Evolutionary conservation across 2,329 filamentous ascomycete species (phyloP).

Genomic region (Alternaria brassicicola): DNA sequence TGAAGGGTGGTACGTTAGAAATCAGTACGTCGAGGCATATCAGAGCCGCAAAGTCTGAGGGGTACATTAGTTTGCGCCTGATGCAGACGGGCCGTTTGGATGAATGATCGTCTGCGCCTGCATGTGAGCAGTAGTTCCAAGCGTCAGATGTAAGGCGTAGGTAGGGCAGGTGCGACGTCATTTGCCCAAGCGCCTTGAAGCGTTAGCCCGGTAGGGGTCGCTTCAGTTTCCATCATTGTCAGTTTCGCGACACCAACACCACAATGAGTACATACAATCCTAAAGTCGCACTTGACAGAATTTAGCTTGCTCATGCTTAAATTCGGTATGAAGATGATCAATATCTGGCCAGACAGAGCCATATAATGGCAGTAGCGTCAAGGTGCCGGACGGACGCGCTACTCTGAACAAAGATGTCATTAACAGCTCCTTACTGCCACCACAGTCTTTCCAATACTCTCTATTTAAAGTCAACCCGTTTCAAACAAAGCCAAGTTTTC

Average conservation of each 20-base stretch:
- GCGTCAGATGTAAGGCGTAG: slow-evolving; percentile 14
- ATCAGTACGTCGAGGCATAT: slow-evolving; percentile 5
- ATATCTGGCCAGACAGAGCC: neutral
- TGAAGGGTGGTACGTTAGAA: neutral
- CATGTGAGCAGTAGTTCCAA: slow-evolving; percentile 23
- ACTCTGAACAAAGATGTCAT: neutral
- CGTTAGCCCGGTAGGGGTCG: neutral
- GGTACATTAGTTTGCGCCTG: slow-evolving; percentile 29
- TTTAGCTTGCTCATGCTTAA: neutral
- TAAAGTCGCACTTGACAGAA: neutral
- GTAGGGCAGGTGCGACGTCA: slow-evolving; percentile 11
- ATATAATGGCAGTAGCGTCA: neutral
- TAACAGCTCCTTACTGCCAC: neutral
- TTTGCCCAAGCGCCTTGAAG: slow-evolving; percentile 8
- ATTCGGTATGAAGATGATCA: neutral
- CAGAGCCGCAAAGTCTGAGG: slow-evolving; percentile 13
- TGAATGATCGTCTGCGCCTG: slow-evolving; percentile 16
- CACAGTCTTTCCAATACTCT: neutral
- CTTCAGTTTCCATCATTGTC: neutral
- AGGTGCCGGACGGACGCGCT: neutral
- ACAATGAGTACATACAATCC: neutral
- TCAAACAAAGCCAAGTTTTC: neutral
- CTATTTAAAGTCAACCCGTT: neutral
- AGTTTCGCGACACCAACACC: neutral
- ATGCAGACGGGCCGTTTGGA: slow-evolving; percentile 26